These are phyloP conservation scores for Marchantia polymorpha DNA, from an alignment of 225 moss, liverwort and hornwort species.

Conservation along the genomic window DNA sequence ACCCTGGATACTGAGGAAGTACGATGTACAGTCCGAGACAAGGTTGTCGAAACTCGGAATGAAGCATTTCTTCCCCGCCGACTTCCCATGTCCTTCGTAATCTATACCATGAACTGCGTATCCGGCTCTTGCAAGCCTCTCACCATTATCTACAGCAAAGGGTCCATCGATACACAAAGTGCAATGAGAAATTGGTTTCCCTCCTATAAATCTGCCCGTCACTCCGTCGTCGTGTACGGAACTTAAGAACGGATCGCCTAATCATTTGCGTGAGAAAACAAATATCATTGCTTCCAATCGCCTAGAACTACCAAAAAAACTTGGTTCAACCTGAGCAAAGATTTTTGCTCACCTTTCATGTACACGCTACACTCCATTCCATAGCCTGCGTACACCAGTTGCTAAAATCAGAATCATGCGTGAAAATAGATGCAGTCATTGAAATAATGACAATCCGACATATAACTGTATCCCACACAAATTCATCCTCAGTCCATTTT, in stretches of 20 bases:
- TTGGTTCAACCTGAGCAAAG: not conserved
- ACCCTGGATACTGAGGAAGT: slow-evolving; percentile 74
- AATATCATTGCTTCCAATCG: too few species aligned
- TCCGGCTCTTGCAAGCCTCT: slow-evolving; percentile 72
- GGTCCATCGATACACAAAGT: not conserved
- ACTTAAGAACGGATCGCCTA: not conserved
- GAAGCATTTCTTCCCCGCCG: slow-evolving; percentile 66
- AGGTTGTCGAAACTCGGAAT: slow-evolving; percentile 56
- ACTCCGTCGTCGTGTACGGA: too few species aligned
- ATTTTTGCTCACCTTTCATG: slow-evolving; percentile 43
- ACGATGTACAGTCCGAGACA: slow-evolving; percentile 56
- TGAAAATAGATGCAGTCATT: too few species aligned
- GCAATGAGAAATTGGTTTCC: too few species aligned
- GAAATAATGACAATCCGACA: too few species aligned
- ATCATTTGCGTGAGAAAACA: too few species aligned
- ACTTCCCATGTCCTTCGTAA: slow-evolving; percentile 86
- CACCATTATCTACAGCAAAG: slow-evolving; percentile 51
- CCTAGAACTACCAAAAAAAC: too few species aligned
- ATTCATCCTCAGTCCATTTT: too few species aligned
- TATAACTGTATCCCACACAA: too few species aligned
- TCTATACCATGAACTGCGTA: slow-evolving; percentile 83
- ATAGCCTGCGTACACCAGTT: slow-evolving; percentile 52
- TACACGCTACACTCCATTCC: slow-evolving; percentile 86
- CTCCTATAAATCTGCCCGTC: too few species aligned
- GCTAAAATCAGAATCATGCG: too few species aligned